Base-by-base conservation (phyloP, 257 asterid genomes). In the Fraxinus cuspidata region DNA sequence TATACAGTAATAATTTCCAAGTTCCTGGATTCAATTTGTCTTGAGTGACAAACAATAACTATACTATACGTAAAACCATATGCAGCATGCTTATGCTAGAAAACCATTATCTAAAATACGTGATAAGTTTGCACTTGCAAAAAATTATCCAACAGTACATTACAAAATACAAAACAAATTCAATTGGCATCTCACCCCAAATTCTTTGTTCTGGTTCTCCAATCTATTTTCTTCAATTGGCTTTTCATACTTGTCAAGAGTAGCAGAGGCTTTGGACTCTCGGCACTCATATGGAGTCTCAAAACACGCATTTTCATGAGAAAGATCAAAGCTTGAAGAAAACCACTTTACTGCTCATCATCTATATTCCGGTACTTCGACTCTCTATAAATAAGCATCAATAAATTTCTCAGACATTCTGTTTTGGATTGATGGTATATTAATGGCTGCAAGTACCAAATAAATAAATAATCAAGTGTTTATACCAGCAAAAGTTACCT, bases 271-370 rank as follows among this genome's bases (percentile, higher is more conserved):
- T 42, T 76, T 81, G 18, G 84, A 74, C 60, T 78, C 77, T 34
- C 77, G 63, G 73, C 73, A 63, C 73, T 72, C 80, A 0, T 70
- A 60, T 3, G 81, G 71, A 63, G 58, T 47, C 81, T 81, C 81
- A 60, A 81, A 72, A 64, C 63, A 69, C 70, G 76, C 79, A 80
- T 78, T 72, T 78, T 70, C 25, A 70, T 18, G 77, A 72, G 76
- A 69, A 83, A 69, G 74, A 67, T 79, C 85, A 23, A 76, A 76
- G 76, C 87, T 77, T 19, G 84, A 76, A 56, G 85, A 92, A 53
- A 80, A 90, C 79, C 77, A 84, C 82, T 74, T 87, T 86, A 71
- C 85, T 81, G 31, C 84, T 88, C 91, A 87, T 83, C 85, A 80
- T 86, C 75, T 76, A 47, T 70, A 74, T 77, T 38, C 21, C 32